Base-by-base conservation (phyloP, 352 stramenopile genomes). In the Globisporangium paroecandrum region DNA sequence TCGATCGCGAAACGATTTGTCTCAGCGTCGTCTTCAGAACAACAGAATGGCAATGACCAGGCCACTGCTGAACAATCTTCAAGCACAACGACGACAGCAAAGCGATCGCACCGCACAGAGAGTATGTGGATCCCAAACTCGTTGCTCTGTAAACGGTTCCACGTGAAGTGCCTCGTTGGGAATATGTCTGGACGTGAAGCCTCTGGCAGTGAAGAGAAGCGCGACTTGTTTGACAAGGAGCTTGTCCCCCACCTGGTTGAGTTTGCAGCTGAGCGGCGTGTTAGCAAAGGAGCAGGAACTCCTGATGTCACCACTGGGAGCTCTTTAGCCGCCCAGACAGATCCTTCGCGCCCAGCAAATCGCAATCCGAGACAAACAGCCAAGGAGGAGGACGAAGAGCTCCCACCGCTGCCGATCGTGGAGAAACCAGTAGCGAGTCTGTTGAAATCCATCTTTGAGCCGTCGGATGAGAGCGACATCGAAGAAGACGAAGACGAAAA, bases 1-100 rank as follows among this genome's bases (percentile, higher is more conserved):
- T 91, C 85, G 10, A 94, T 96, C 67, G 78, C 86, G 4, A 94
- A 93, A 70, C 77, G 88, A 29, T 96, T 96, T 34, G 74, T 90
- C 9, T 82, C 82, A 0, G 83, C 83, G n/a, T 74, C 63, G 20
- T 69, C 68, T 2, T 43, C 51, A 9, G 53, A 73, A 13, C 64
- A 51, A 12, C 51, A 62, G 18, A 58, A 73, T 8, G 55, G 63
- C 5, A 53, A 49, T 36, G 54, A 61, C 27, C 36, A 53, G 69
- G 2, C 24, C 4, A 7, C 20, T 41, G 13, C 15, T 32, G 66
- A 22, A 20, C 15, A 46, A 24, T 22, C 62, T n/a, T 0, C 25
- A 20, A 5, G 22, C 8, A 9, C 49, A 22, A 63, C 46, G 43
- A 38, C 22, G 13, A 51, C 43, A 51, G 43, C 43, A 10, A 89